Conservation (phyloP, 371 early-diverging fungal species). For the Mucor velutinosus region DNA sequence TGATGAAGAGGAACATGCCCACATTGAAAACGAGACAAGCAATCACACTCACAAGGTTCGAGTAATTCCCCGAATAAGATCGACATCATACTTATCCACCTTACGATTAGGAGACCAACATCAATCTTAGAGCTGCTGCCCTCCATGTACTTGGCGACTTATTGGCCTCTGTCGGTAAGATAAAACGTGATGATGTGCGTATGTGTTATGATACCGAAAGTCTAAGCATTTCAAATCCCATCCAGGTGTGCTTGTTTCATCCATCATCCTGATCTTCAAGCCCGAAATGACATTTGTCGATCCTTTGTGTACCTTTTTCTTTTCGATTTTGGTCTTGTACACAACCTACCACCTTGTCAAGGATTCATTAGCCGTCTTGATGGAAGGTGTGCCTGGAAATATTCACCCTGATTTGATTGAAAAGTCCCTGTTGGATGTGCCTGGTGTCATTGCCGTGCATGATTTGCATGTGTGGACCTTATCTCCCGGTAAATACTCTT, state of each 20-base stretch:
- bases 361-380: constrained; percentile 68
- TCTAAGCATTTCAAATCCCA: not conserved
- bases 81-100: not conserved
- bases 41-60: constrained; percentile 42
- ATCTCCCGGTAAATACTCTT: constrained; percentile 65
- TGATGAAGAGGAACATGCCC: constrained; percentile 37
- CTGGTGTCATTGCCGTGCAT: constrained; percentile 67
- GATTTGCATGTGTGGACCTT: constrained; percentile 78
- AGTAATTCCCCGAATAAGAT: not conserved
- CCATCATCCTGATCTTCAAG: constrained; percentile 71
- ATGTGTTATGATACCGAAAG: not conserved
- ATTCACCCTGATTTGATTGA: constrained; percentile 67
- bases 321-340: constrained; percentile 75
- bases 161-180: constrained; percentile 71
- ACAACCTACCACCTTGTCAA: constrained; percentile 70
- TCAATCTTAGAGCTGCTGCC: constrained; percentile 75
- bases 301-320: constrained; percentile 86
- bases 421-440: constrained; percentile 48
- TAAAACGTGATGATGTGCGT: not conserved
- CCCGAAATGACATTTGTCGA: constrained; percentile 75
- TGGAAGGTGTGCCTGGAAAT: constrained; percentile 74
- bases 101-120: constrained; percentile 51
- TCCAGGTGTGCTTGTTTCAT: constrained; percentile 84
- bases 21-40: constrained; percentile 37
- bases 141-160: constrained; percentile 88